Evolutionary conservation across 306 rosid species (phyloP), one percentile per base, ranked within the genome.

Genomic region (Trichosanthes truncata): DNA sequence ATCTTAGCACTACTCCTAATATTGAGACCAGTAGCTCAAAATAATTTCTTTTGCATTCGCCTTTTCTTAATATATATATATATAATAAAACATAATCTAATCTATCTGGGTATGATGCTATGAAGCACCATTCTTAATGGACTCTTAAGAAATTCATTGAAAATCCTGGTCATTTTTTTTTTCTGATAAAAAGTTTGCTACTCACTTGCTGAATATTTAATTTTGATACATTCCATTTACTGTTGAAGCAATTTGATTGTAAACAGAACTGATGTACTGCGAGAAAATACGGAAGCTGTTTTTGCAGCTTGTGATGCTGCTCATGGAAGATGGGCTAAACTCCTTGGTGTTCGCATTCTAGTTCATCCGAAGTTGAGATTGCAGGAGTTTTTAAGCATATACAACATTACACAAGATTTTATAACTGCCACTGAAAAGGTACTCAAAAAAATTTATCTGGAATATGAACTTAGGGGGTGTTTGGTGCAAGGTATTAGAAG

Each of bases 241-340:
- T 88, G 83, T 93, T 92, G 84, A 88, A 82, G 82, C 79, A 83
- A 82, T 91, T 84, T 82, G 87, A 84, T 90, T 84, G 88, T 88
- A 84, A 86, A 85, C 98, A 96, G 99, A 87, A 94, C 98, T 83
- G 99, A 96, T 84, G 97, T 93, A 83, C 84, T 91, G 93, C 94
- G 99, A 84, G 99, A 96, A 90, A 96, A 96, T 87, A 92, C 99
- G 86, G 99, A 93, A 96, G 99, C 99, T 68, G 96, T 96, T 84
- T 92, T 96, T 89, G 99, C 99, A 78, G 99, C 99, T 65, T 96
- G 98, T 81, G 99, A 96, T 90, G 97, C 97, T 86, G 98, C 99
- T 81, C 99, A 96, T 83, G 99, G 99, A 85, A 90, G 99, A 89
- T 96, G 99, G 99, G 99, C 99, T 1, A 96, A 96, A 85, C 92